Evolutionary conservation across 768 basidiomycete species (phyloP).

Genomic region (Lactifluus hygrophoroides): DNA sequence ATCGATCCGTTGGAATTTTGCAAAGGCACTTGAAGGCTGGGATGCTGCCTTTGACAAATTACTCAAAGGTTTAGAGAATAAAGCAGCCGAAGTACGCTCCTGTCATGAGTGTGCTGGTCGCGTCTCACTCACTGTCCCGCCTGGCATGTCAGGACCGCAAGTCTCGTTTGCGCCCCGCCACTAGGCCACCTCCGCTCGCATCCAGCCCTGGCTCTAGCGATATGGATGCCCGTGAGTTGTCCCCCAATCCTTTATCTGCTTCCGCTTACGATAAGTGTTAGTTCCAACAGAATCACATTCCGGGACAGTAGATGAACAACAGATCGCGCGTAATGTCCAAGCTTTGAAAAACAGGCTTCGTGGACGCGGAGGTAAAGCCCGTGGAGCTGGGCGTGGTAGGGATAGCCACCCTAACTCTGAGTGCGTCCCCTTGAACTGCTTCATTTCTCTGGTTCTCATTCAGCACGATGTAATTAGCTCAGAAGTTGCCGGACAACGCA

Average conservation of each 20-base stretch:
- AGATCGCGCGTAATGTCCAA: conserved; percentile 88
- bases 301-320: conserved; percentile 65
- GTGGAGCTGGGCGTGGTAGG: conserved; percentile 46
- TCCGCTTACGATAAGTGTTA: conserved; percentile 22
- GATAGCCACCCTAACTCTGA: conserved; percentile 63
- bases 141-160: conserved; percentile 53
- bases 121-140: not conserved
- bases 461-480: conserved; percentile 35
- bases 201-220: conserved; percentile 50
- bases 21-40: conserved; percentile 68
- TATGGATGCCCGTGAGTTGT: conserved; percentile 45
- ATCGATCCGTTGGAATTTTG: conserved; percentile 55
- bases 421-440: conserved; percentile 35
- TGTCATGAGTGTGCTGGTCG: not conserved
- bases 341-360: conserved; percentile 81
- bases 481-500: conserved; percentile 41
- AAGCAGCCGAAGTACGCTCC: conserved; percentile 51
- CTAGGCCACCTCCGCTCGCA: conserved; percentile 31
- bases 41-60: conserved; percentile 72
- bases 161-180: conserved; percentile 42
- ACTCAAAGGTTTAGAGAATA: conserved; percentile 64
- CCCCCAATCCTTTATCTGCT: not conserved
- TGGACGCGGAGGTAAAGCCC: conserved; percentile 50
- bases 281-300: conserved; percentile 44
- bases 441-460: not conserved